Base-by-base conservation (phyloP, 164 flowering plant genomes). In the Umbellularia californica region DNA sequence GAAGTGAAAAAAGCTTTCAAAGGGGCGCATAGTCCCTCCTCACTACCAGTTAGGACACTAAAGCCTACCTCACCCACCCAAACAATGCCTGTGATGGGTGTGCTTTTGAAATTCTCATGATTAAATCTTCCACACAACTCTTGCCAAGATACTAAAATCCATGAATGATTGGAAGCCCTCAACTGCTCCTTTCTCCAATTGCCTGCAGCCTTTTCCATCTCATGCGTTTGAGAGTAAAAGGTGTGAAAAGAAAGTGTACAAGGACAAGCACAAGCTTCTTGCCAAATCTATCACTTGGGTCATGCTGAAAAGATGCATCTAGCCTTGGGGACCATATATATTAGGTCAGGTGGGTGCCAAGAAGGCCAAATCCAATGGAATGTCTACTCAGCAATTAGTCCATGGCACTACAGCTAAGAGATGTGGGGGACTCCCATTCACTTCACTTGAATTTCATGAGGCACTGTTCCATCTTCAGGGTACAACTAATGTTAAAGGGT, bases 221-320 rank as follows among this genome's bases (percentile, higher is more conserved):
- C 28, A 27, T 11, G 50, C 69, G 30, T 27, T 30, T 27, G 28
- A 15, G 33, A 24, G 67, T 64, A 25, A 23, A 23, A 13, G 15
- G 28, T 19, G 23, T 60, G 24, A 60, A 64, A 64, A 13, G 12
- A 14, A 64, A 27, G 14, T 13, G 23, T 14, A 25, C 23, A 28
- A 66, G 22, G 69, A 66, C 69, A 66, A 66, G 69, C 69, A 66
- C 19, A 66, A 66, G 47, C 69, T 27, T 66, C 41, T 30, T 12
- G 47, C n/a, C 27, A 20, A 30, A 66, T 64, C 67, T 25, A 2
- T 25, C 67, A 23, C 27, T 23, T 22, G 3, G 69, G 41, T 20
- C 47, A 66, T 2, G 28, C 69, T 30, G 41, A 66, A 66, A 66
- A 66, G 41, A 66, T 27, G 47, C 28, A 66, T 27, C 28, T 27